Evolutionary conservation across 768 basidiomycete species (phyloP).

Genomic region (Xerocomellus dryophilus): DNA sequence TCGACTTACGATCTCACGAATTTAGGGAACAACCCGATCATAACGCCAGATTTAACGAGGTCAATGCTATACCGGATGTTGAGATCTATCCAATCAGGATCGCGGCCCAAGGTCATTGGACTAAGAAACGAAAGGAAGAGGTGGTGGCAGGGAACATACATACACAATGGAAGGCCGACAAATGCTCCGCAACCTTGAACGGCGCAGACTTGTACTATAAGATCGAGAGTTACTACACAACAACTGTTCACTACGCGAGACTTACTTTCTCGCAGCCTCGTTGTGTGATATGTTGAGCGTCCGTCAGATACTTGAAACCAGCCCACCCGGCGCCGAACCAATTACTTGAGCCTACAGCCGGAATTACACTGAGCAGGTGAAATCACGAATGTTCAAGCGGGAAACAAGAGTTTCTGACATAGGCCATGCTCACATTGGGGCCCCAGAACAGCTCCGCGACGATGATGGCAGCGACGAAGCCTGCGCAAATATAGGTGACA

Average conservation of each 20-base stretch:
- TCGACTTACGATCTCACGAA: background rate
- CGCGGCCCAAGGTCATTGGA: slow-evolving; percentile 31
- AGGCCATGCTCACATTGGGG: background rate
- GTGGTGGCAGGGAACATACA: background rate
- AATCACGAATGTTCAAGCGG: background rate
- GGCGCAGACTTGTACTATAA: slow-evolving; percentile 9
- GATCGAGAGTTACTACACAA: background rate
- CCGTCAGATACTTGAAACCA: slow-evolving; percentile 13
- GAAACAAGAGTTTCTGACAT: too few species aligned
- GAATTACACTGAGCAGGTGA: slow-evolving; percentile 2
- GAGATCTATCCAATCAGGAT: slow-evolving; percentile 35
- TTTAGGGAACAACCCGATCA: background rate
- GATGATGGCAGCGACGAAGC: background rate
- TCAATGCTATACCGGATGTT: slow-evolving; percentile 31
- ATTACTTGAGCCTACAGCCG: background rate
- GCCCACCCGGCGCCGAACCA: slow-evolving; percentile 13
- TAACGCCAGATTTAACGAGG: slow-evolving; percentile 7
- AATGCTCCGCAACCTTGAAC: slow-evolving; percentile 39
- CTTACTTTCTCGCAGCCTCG: slow-evolving; percentile 33
- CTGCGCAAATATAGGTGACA: background rate
- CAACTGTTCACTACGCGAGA: background rate
- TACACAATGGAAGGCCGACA: slow-evolving; percentile 51
- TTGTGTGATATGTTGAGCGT: slow-evolving; percentile 24
- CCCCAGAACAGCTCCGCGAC: background rate
- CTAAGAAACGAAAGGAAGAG: background rate